phyloP scores from a whole-genome alignment of 495 filamentous ascomycete genomes.

The Annulohypoxylon moriforme region DNA sequence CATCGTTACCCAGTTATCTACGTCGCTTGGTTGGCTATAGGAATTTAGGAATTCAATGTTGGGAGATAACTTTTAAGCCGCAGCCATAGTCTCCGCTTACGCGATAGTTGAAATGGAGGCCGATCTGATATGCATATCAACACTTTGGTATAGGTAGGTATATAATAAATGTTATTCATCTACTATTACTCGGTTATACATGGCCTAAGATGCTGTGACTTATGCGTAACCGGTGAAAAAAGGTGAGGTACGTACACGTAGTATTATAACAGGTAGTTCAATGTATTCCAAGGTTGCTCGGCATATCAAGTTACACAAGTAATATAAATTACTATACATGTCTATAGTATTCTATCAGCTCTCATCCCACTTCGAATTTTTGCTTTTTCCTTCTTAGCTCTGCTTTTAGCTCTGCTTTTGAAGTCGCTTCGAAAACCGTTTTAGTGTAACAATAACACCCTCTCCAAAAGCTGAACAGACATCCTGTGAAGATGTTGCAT shows the following conservation, averaged over 20 bases:
- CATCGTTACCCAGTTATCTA: background rate
- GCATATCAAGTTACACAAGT: background rate
- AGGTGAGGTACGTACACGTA: too few relatives aligned
- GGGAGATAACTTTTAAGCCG: background rate
- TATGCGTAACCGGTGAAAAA: background rate
- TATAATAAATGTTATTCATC: background rate
- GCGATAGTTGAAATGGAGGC: background rate
- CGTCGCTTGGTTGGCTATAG: background rate
- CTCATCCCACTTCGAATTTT: background rate
- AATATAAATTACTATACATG: too few relatives aligned
- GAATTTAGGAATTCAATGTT: background rate
- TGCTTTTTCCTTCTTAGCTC: background rate
- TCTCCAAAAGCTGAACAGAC: background rate
- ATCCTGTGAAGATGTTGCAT: background rate
- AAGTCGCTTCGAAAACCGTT: background rate
- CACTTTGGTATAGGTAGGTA: background rate
- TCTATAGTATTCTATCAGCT: background rate
- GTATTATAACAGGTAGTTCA: too few relatives aligned
- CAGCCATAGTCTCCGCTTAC: background rate
- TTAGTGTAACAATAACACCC: background rate
- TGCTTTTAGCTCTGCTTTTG: background rate
- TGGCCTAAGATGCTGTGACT: background rate
- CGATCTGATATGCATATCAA: background rate
- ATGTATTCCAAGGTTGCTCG: too few relatives aligned
- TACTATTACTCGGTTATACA: background rate